Base-by-base conservation (phyloP, 345 rosid genomes). In the Dipteronia sinensis region DNA sequence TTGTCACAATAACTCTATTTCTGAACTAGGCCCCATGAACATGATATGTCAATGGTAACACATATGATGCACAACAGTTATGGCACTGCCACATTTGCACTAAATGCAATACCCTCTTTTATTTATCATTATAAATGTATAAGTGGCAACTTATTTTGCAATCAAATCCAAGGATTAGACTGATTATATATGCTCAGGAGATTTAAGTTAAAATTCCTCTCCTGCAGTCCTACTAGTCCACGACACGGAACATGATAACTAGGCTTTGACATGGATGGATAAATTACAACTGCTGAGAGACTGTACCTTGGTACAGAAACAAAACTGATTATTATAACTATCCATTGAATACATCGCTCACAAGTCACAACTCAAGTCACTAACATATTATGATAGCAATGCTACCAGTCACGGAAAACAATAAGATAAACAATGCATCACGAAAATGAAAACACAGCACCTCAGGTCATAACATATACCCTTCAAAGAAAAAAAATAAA, bases 21-120 rank as follows among this genome's bases (percentile, higher is more conserved):
- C 63, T 49, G 25, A 29, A 44, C 67, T 46, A 76, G 86, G 84
- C 66, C 84, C 82, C 84, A 58, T 72, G 73, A 65, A 40, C 25
- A 58, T n/a, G 77, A 78, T 72, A 78, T 77, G 77, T 81, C 86
- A 73, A 72, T 76, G 77, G 83, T 77, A 72, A 79, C 75, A 73
- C 79, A 76, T 58, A 78, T 69, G 78, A 77, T 72, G 75, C 27
- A 27, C 77, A 72, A 65, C 10, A 34, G 78, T 62, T 47, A 71
- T 63, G 34, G 71, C 44, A 17, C 22, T 38, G 9, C 67, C 20
- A 72, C 46, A 1, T 20, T 69, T 12, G 59, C 53, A 63, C 47
- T 23, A 65, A 49, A 27, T 55, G 55, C 47, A 11, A 25, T 40
- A 13, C 42, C 38, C 61, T 55, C 16, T 25, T 20, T 71, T 27